Percentiles rank a stretch among this genome's conserved stretches.
These are phyloP conservation scores for Trichoderma harzianum DNA, from an alignment of 2,329 filamentous ascomycete genomes.

Conservation along the genomic window DNA sequence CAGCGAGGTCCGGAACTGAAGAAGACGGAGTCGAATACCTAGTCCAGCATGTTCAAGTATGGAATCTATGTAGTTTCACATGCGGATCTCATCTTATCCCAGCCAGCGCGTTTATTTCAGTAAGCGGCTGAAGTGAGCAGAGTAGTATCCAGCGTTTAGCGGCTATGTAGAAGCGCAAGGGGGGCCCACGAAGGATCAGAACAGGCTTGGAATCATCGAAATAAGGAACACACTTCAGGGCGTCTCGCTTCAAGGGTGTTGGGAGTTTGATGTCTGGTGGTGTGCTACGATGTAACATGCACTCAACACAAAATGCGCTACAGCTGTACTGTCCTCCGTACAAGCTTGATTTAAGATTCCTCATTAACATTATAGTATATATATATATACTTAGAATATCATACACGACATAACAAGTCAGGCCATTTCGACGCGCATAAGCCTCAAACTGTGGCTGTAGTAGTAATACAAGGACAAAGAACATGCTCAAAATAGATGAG, in stretches of 20 bases:
- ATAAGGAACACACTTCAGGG: not conserved
- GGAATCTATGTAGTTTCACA: not conserved
- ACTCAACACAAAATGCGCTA: not conserved
- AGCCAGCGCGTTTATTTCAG: not conserved
- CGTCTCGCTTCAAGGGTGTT: not conserved
- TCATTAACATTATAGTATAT: not conserved
- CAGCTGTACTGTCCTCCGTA: not conserved
- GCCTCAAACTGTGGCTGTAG: not conserved
- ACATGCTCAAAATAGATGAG: not conserved
- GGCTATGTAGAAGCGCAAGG: not conserved
- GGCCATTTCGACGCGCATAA: not conserved
- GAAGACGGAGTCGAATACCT: not conserved
- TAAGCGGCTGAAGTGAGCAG: not conserved
- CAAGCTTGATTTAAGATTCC: not conserved
- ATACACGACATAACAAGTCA: not conserved
- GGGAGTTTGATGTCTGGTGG: not conserved
- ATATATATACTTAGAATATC: not conserved
- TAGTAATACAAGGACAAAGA: not conserved
- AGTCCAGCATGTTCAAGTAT: not conserved
- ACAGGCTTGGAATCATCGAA: not conserved
- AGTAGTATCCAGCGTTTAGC: not conserved
- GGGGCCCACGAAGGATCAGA: no score
- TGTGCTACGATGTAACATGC: not conserved
- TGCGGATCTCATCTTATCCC: not conserved
- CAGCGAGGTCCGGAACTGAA: not conserved